Evolutionary conservation across 805 yeast genomes (phyloP).

Genomic region (Pichia cabralensis): DNA sequence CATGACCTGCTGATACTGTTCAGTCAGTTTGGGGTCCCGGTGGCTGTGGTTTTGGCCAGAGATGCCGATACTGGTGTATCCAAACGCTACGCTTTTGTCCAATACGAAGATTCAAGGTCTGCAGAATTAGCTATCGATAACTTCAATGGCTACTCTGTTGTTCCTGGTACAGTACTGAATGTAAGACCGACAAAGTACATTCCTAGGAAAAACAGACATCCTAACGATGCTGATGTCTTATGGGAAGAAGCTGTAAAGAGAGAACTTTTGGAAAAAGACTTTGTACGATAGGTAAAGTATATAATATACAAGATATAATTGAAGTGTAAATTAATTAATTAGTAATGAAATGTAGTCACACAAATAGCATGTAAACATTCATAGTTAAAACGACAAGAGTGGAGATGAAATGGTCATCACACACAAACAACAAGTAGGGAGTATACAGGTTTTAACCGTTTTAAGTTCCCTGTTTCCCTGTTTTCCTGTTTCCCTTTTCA

Average conservation of each 20-base stretch:
- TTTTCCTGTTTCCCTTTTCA: too few species aligned
- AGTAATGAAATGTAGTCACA: too few species aligned
- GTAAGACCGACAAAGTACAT: constrained; percentile 73
- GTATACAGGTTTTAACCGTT: too few species aligned
- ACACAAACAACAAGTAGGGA: too few species aligned
- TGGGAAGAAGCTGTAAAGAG: constrained; percentile 20
- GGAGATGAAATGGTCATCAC: too few species aligned
- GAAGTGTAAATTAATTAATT: too few species aligned
- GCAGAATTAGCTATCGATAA: constrained; percentile 84
- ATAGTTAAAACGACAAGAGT: too few species aligned
- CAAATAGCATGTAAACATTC: too few species aligned
- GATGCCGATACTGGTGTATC: constrained; percentile 58
- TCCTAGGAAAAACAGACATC: too few species aligned
- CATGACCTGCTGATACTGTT: constrained; percentile 69
- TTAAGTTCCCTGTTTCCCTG: too few species aligned
- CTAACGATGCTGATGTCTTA: too few species aligned
- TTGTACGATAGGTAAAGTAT: constrained; percentile 6
- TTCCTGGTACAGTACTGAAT: constrained; percentile 38
- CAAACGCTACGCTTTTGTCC: constrained; percentile 70
- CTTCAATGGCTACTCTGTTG: constrained; percentile 51
- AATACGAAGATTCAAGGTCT: constrained; percentile 73
- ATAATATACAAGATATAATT: too few species aligned
- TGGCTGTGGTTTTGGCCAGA: constrained; percentile 58
- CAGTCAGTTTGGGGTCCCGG: constrained; percentile 85
- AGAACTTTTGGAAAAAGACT: constrained; percentile 38